Conservation (phyloP, 2,329 filamentous ascomycete genomes). For the Fusarium nanum region DNA sequence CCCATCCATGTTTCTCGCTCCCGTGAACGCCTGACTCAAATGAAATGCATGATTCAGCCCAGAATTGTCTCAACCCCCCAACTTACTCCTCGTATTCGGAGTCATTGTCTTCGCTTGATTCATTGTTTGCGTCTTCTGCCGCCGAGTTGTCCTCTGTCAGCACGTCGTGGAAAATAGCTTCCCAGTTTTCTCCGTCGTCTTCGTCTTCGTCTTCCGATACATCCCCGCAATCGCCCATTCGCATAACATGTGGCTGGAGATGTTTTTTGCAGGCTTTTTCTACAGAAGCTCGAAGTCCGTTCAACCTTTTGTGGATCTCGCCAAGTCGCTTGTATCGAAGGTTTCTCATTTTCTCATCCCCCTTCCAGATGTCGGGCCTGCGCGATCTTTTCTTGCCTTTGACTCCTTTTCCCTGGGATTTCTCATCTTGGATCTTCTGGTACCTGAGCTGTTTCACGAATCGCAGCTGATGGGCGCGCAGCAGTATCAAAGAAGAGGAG, state of each 20-base stretch:
- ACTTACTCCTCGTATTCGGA: conserved; percentile 27
- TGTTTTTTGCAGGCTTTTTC: conserved; percentile 30
- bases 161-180: background rate
- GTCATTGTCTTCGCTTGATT: conserved; percentile 13
- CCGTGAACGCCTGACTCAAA: background rate
- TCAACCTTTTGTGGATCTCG: conserved; percentile 3
- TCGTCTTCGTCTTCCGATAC: background rate
- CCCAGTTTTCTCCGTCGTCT: background rate
- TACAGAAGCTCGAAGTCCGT: conserved; percentile 9
- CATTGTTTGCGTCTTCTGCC: conserved; percentile 11
- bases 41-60: background rate
- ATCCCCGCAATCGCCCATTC: background rate
- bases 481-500: conserved; percentile 4
- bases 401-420: background rate
- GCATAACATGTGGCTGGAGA: background rate
- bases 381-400: background rate
- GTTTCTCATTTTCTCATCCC: conserved; percentile 15
- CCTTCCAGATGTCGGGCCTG: conserved; percentile 19
- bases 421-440: background rate
- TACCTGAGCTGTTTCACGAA: conserved; percentile 19
- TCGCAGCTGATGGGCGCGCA: conserved; percentile 28
- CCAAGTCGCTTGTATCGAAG: background rate
- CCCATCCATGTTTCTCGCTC: background rate
- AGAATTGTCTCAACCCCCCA: background rate
- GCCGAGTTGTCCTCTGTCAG: background rate